Conservation (phyloP, 2,329 filamentous ascomycete species). For the Elsinoe australis region DNA sequence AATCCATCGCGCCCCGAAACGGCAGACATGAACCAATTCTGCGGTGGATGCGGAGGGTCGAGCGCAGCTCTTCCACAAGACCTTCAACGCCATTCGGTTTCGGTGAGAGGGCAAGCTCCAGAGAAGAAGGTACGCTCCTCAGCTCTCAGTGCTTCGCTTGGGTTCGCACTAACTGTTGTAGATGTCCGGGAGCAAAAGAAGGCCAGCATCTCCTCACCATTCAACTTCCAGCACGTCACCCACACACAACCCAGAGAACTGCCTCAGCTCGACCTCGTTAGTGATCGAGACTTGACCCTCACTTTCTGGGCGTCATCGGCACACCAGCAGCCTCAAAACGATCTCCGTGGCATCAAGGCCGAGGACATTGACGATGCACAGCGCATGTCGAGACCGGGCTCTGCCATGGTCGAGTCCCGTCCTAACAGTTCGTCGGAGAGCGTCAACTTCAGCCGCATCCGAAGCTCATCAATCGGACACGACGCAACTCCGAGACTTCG, state of each 20-base stretch:
- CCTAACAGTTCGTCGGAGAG: not conserved
- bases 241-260: constrained; percentile 52
- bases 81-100: constrained; percentile 12
- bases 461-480: constrained; percentile 5
- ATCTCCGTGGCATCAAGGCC: constrained; percentile 47
- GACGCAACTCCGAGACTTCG: constrained; percentile 1
- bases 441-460: constrained; percentile 11
- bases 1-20: not conserved
- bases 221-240: constrained; percentile 57
- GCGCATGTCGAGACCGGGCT: constrained; percentile 10
- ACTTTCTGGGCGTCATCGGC: constrained; percentile 49
- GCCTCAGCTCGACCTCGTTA: constrained; percentile 44
- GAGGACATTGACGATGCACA: constrained; percentile 34
- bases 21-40: constrained; percentile 18
- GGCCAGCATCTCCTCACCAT: constrained; percentile 52
- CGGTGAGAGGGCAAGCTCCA: not conserved
- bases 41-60: constrained; percentile 19
- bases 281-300: constrained; percentile 45
- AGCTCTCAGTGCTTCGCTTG: not conserved
- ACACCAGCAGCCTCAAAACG: constrained; percentile 43
- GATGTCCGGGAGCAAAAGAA: constrained; percentile 33
- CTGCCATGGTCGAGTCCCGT: not conserved
- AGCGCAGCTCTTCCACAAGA: constrained; percentile 17
- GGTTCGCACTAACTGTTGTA: constrained; percentile 17
- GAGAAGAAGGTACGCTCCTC: constrained; percentile 7